Evolutionary conservation across 345 rosid species (phyloP).

Genomic region (Populus alba): DNA sequence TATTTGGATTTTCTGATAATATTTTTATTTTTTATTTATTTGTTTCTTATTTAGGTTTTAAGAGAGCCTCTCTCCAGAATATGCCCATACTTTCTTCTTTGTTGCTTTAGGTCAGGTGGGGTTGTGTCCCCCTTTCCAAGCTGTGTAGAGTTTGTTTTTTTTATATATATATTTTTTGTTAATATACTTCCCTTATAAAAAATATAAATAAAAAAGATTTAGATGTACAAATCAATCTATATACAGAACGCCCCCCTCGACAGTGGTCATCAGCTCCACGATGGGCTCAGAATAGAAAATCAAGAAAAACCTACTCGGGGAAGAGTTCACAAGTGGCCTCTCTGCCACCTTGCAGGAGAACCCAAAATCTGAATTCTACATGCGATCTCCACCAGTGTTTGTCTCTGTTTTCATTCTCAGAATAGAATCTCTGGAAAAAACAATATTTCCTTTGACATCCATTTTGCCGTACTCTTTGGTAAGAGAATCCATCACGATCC

Average conservation of each 20-base stretch:
- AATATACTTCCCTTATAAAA: too few species aligned
- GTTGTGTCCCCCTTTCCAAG: too few species aligned
- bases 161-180: too few species aligned
- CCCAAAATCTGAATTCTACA: background rate
- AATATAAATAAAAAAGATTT: background rate
- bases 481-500: slow-evolving; percentile 55
- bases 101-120: too few species aligned
- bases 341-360: background rate
- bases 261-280: background rate
- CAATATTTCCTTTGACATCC: slow-evolving; percentile 66
- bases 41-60: too few species aligned
- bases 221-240: slow-evolving; percentile 13
- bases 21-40: too few species aligned
- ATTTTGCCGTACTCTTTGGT: slow-evolving; percentile 37
- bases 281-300: background rate
- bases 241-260: slow-evolving; percentile 2
- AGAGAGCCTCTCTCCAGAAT: too few species aligned
- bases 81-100: too few species aligned
- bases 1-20: too few species aligned
- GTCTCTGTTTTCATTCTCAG: slow-evolving; percentile 29
- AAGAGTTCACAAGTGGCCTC: background rate
- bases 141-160: too few species aligned
- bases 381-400: background rate
- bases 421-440: slow-evolving; percentile 43
- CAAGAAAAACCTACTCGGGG: background rate